Base-by-base conservation (phyloP, 768 basidiomycete species). In the Rhodotorula graminis region DNA sequence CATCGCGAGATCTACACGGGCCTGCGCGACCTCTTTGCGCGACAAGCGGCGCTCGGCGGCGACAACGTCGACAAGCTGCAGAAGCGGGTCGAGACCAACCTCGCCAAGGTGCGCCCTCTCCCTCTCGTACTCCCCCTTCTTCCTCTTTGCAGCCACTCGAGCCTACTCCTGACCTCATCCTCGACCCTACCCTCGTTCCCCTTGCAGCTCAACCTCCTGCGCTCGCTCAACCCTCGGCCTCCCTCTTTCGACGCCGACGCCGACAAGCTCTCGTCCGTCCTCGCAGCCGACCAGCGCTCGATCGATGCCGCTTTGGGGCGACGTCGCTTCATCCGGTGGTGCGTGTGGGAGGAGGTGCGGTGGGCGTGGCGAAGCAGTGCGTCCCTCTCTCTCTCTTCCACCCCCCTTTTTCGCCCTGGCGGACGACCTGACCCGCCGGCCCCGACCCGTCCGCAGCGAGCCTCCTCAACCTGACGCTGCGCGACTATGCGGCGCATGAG, bases 1-100 rank as follows among this genome's bases (percentile, higher is more conserved):
- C 77, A 80, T 16, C 77, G 82, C 57, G 82, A 93, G 87, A 82
- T 82, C 46, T 76, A 72, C 50, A 23, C 52, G 33, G 67, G 67
- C 53, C n/a, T 72, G n/a, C 40, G 69, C 10, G 74, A 76, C 46
- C 65, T 76, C 27, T 72, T 72, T 10, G 55, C 16, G 7, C 74
- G 59, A 88, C 96, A 81, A 87, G 91, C 42, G 91, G 94, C 80
- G 84, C 85, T 94, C 56, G 91, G 92, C 0, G 85, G 88, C 52
- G 95, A 97, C 78, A 88, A 90, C 74, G 91, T 93, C 4, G 93
- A 96, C 69, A 85, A 89, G 49, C 83, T 98, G 69, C 89, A 89
- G 82, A 94, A 92, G 79, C 88, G 91, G 49, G 88, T 94, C 46
- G 92, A 94, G 68, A 82, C 83, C 0, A 90, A 86, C 65, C 87